Base-by-base conservation (phyloP, 2,329 filamentous ascomycete genomes). In the Ophiocordyceps camponoti-saundersi region DNA sequence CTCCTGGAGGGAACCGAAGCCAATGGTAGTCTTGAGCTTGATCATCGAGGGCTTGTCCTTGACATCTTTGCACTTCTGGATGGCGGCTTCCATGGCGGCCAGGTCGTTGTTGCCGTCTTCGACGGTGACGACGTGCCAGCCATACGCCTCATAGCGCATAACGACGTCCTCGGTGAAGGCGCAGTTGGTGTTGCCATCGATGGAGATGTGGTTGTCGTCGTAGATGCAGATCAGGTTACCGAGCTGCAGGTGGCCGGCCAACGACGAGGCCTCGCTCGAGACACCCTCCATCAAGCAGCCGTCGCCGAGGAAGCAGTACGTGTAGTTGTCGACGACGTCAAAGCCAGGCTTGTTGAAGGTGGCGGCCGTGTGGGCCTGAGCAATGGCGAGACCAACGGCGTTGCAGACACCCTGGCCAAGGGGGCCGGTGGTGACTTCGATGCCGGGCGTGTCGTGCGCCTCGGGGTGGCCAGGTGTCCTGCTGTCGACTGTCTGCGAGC, bases 251-350 rank as follows among this genome's bases (percentile, higher is more conserved):
- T 98, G 92, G 62, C 92, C 92, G 57, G 92, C 92, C 57, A 88
- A 77, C 51, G 88, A 95, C 57, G 77, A 86, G 60, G 92, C 90
- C 75, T 98, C 92, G 62, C 79, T 79, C 56, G 92, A 87, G 72
- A 98, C 77, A 76, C 92, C 92, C 76, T 98, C 92, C 89, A 94
- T 93, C 70, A 93, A 79, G 71, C 92, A 98, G 56, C 92, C 92
- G 75, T 98, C 92, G 65, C 92, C 92, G 64, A 98, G 85, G 79
- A 96, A 95, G 69, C 68, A 72, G 72, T 89, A 98, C 64, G 92
- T 98, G 79, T 95, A 80, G 82, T 96, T 95, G 79, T 93, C 83
- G 69, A 94, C 70, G 48, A 98, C 70, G 55, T 88, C 80, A 68
- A 83, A 96, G 53, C 83, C 86, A 55, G 89, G 85, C 79, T 93